Base-by-base conservation (phyloP, 345 rosid species). In the Xanthoceras sorbifolium region DNA sequence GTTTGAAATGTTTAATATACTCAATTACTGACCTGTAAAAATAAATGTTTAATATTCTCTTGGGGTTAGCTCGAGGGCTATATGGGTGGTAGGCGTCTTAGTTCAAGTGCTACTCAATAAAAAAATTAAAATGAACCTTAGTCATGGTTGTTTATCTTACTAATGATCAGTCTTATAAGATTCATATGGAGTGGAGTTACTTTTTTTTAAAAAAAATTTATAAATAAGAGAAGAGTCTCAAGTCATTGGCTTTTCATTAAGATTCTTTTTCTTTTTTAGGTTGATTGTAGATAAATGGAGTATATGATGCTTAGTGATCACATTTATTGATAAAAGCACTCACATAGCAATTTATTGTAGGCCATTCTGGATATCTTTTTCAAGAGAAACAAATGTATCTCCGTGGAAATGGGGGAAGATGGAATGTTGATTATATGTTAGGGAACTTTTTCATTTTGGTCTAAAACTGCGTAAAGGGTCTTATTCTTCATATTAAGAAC, bases 381-480 rank as follows among this genome's bases (percentile, higher is more conserved):
- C 9, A 31, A 71, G 54, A 71, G 34, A 59, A 22, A 12, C 2
- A 57, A 36, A 72, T 72, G 14, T 28, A 44, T 69, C 73, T 69
- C 38, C 14, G 34, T 36, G 48, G 25, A 36, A 55, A 9, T 28
- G n/a, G 12, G 25, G 54, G 44, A 57, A 10, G 6, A 17, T 7
- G 23, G 44, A n/a, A 36, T 25, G 50, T 18, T 40, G 34, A n/a
- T 25, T 57, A 15, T 59, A 5, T 71, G 25, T 73, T 42, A 2
- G 23, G 23, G 9, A 73, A 60, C 66, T 23, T 61, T 40, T 60
- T 57, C 22, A 36, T 34, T 55, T 34, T 34, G 52, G 17, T 32
- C 52, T 22, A 28, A 14, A 57, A 57, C 10, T 69, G 9, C 17
- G 48, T 57, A 10, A 36, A 55, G 14, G 38, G 34, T 40, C 64